phyloP scores from a whole-genome alignment of 1,139 yeast genomes.

The Geotrichum bryndzae region DNA sequence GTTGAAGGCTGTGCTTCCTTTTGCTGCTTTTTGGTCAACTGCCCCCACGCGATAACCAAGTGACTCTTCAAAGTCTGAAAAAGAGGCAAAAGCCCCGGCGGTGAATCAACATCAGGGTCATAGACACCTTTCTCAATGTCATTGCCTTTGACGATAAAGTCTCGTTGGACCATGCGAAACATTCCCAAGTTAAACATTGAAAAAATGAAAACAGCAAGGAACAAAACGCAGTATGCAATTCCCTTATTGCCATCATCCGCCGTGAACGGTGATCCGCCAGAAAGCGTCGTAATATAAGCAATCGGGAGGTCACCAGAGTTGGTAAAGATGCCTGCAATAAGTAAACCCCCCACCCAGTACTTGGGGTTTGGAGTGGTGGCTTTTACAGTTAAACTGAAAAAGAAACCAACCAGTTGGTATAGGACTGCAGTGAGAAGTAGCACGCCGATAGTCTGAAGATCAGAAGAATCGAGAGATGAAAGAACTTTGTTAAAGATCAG shows the following conservation, averaged over 20 bases:
- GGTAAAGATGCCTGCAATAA: constrained; percentile 64
- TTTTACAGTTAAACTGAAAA: constrained; percentile 31
- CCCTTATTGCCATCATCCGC: constrained; percentile 63
- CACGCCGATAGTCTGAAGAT: constrained; percentile 71
- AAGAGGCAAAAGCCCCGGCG: not conserved
- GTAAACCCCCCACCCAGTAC: constrained; percentile 71
- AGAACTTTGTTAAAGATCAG: constrained; percentile 74
- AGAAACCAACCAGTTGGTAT: constrained; percentile 32
- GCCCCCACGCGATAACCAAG: not conserved
- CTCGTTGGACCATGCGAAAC: constrained; percentile 62
- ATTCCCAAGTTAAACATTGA: constrained; percentile 75
- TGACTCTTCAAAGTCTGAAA: not conserved
- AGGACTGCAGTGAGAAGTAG: constrained; percentile 60
- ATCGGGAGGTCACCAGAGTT: constrained; percentile 74
- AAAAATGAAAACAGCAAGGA: constrained; percentile 62
- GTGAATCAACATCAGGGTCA: constrained; percentile 3
- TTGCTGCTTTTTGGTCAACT: not conserved
- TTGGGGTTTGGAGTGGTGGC: constrained; percentile 51
- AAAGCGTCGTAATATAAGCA: constrained; percentile 78
- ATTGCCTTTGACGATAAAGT: constrained; percentile 39
- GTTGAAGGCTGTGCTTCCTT: not conserved
- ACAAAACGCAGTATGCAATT: constrained; percentile 79
- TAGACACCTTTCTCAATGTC: constrained; percentile 11
- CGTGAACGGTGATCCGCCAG: constrained; percentile 57
- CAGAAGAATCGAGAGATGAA: constrained; percentile 58